Conservation (phyloP, 495 filamentous ascomycete species). For the Trichodelitschia bisporula region DNA sequence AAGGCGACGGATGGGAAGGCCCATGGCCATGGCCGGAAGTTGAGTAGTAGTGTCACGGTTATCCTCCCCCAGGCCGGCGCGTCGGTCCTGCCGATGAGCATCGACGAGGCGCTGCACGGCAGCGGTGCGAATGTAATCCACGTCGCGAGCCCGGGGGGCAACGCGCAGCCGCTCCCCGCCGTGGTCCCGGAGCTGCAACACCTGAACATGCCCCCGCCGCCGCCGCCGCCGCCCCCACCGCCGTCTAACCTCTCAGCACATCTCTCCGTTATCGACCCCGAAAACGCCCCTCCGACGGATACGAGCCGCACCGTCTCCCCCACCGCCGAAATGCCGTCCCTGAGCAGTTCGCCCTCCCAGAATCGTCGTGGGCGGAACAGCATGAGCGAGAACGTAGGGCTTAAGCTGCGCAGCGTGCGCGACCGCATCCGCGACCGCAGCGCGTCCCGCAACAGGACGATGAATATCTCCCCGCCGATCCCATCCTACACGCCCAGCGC, state of each 20-base stretch:
- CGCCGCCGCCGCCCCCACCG: conserved; percentile 40
- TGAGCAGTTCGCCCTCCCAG: conserved; percentile 13
- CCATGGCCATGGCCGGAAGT: too few relatives aligned
- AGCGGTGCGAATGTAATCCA: conserved; percentile 15
- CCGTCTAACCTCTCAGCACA: too few relatives aligned
- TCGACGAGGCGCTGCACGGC: conserved; percentile 38
- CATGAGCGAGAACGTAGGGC: conserved; percentile 16
- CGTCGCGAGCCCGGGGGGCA: too few relatives aligned
- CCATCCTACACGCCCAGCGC: conserved; percentile 15
- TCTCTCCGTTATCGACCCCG: too few relatives aligned
- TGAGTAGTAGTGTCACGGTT: too few relatives aligned
- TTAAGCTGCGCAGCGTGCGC: conserved; percentile 13
- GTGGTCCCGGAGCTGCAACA: conserved; percentile 72
- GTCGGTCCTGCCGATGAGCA: conserved; percentile 19
- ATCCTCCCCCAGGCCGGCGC: too few relatives aligned
- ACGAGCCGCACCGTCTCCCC: too few relatives aligned
- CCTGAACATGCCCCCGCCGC: conserved; percentile 40
- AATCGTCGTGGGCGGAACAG: conserved; percentile 16
- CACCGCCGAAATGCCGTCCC: too few relatives aligned
- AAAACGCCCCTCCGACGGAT: too few relatives aligned
- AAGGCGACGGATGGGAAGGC: too few relatives aligned
- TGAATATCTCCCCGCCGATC: conserved; percentile 13
- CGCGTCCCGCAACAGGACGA: conserved; percentile 14
- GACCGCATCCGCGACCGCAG: conserved; percentile 17
- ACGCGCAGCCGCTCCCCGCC: conserved; percentile 20